A percentile compares a stretch with the other conserved stretches of the same genome.
Evolutionary conservation across 495 filamentous ascomycete genomes (phyloP).

Genomic region (Glonium stellatum): DNA sequence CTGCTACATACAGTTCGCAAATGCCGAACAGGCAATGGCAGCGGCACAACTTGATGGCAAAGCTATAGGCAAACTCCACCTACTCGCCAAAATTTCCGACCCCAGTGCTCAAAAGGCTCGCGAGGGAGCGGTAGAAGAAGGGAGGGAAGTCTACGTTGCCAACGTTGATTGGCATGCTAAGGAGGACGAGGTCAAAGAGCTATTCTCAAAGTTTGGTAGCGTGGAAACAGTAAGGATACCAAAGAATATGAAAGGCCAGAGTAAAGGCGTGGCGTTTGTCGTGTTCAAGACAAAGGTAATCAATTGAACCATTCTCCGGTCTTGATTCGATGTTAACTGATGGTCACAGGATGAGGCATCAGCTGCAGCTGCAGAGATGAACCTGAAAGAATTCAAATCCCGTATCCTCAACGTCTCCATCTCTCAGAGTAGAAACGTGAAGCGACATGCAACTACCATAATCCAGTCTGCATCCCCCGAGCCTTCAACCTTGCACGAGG

Average conservation of each 20-base stretch:
- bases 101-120: conserved; percentile 69
- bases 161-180: conserved; percentile 61
- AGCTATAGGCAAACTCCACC: conserved; percentile 54
- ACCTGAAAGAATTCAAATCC: conserved; percentile 62
- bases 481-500: conserved; percentile 26
- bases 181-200: conserved; percentile 59
- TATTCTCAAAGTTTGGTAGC: conserved; percentile 68
- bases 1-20: conserved; percentile 84
- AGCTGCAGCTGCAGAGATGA: conserved; percentile 52
- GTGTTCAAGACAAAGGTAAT: conserved; percentile 57
- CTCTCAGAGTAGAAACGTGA: conserved; percentile 30
- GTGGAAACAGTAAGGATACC: conserved; percentile 63
- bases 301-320: too few relatives aligned
- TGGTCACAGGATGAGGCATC: conserved; percentile 26
- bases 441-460: conserved; percentile 42
- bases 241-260: conserved; percentile 54
- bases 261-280: conserved; percentile 70
- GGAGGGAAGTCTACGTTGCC: conserved; percentile 74
- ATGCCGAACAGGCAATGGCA: conserved; percentile 50
- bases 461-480: conserved; percentile 30
- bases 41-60: conserved; percentile 67
- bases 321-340: too few relatives aligned
- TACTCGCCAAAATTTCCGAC: conserved; percentile 77
- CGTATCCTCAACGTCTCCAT: conserved; percentile 60
- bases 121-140: conserved; percentile 75